Base-by-base conservation (phyloP, 345 rosid species). In the Ceriops decandra region DNA sequence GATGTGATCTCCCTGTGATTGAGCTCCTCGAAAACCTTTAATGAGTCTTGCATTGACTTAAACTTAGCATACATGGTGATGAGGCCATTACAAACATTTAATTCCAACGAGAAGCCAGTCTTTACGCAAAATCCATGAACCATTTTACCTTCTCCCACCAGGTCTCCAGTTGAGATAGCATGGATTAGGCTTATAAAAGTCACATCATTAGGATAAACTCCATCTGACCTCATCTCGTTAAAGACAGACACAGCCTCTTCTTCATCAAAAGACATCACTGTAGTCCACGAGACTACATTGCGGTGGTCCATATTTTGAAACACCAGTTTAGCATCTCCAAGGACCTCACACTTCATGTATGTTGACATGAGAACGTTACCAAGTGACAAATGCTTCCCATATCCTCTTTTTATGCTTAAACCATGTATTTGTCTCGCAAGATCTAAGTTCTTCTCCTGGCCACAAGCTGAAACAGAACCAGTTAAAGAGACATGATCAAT, bases 61-160 rank as follows among this genome's bases (percentile, higher is more conserved):
- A 93, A 89, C 73, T 84, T 86, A 35, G 92, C 89, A 72, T 93
- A 91, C 97, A 91, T 89, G 68, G 97, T 86, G 65, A 89, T 88
- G 52, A 93, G 81, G 75, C 96, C 83, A 64, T 85, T 89, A 46
- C 85, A 82, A 62, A 90, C 87, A 74, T 76, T 87, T 65, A 68
- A 61, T 80, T 85, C 81, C 6, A 84, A 74, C 26, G 71, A 76
- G 71, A 89, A 86, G 42, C 83, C 83, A 62, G 75, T 60, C 71
- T 74, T 91, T 51, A 84, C 31, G 75, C 91, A 93, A 60, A 80
- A 63, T 33, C 86, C 97, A 65, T 89, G 97, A 82, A 84, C 71
- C 73, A 70, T 72, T 70, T 59, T 65, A 49, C 97, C 95, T 75
- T 88, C 84, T 67, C 74, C 72, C 47, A 74, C 77, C 74, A 84